Evolutionary conservation across 2,329 filamentous ascomycete genomes (phyloP), one percentile per base, ranked within the genome.

Genomic region (Diaporthe sp.): DNA sequence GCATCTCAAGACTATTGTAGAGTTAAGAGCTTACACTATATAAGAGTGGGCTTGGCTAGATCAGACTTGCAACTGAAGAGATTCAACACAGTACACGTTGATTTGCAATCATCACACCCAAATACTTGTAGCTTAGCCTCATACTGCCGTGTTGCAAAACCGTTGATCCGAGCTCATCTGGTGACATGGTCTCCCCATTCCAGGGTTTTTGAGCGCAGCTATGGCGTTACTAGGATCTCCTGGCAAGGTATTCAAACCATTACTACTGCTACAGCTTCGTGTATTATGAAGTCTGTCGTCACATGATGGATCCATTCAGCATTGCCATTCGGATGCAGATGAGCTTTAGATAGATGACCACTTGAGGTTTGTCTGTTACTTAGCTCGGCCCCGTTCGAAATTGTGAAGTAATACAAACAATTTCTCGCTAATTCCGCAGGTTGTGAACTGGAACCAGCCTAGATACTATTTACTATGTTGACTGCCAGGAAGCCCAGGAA

Each of bases 361-460:
- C 30, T 30, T 56, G 27, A 35, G 19, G 53, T 13, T 25, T 35
- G 4, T 22, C 1, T 0, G 7, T 6, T 9, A 22, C 30, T 22
- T 19, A 22, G 17, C 0, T 12, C 3, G 10, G 4, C 9, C 9
- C n/a, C 27, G 12, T 12, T 0, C 12, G 17, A 56, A n/a, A 1
- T 12, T 35, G 17, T 9, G 6, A 22, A n/a, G n/a, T n/a, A 56
- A 9, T 30, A n/a, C 13, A 3, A 2, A 9, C 9, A 5, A 22
- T n/a, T 12, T 9, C 19, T 35, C 9, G 4, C 9, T 2, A 6
- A 9, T 35, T 6, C 10, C 19, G 2, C 4, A 30, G 19, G n/a
- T 9, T 56, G 9, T 13, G 19, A 2, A 25, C 10, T 0, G 8
- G 1, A 50, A 3, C 12, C 17, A 35, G 13, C 17, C 9, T 32